These are phyloP conservation scores for Plantago coronopus DNA, from an alignment of 305 asterid species.

Conservation along the genomic window DNA sequence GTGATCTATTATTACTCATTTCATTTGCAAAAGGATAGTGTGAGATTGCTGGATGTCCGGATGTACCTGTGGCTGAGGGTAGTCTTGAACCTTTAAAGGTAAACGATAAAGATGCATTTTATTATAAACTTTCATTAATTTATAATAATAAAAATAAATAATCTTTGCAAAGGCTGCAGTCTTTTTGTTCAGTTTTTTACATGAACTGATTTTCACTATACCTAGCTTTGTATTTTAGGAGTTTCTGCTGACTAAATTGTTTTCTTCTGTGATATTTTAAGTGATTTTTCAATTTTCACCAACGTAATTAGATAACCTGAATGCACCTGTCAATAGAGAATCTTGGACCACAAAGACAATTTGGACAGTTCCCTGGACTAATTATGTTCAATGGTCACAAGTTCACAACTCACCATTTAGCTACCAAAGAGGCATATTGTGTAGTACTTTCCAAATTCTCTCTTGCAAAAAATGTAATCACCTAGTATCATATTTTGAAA, in stretches of 20 bases:
- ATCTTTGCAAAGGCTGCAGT: background rate
- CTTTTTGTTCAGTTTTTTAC: background rate
- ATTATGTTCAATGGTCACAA: background rate
- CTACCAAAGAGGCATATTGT: background rate
- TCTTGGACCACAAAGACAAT: background rate
- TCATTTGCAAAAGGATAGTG: constrained; percentile 65
- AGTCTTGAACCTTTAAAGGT: constrained; percentile 53
- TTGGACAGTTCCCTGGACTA: background rate
- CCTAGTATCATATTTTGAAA: background rate
- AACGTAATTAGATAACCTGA: too few species aligned
- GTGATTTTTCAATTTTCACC: too few species aligned
- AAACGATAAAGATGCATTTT: constrained; percentile 6
- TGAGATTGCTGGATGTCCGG: constrained; percentile 60
- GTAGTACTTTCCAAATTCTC: background rate
- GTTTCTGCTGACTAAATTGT: background rate
- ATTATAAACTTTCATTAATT: background rate
- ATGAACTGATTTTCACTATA: too few species aligned
- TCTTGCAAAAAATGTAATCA: background rate
- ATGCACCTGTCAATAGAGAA: too few species aligned
- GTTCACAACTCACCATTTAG: background rate
- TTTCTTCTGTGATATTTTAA: too few species aligned
- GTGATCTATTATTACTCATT: constrained; percentile 41
- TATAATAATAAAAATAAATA: constrained; percentile 9
- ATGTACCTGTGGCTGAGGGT: constrained; percentile 61
- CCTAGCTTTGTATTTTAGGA: background rate